Percentiles rank a stretch among this genome's conserved stretches.
These are phyloP conservation scores for Rosa chinensis DNA, from an alignment of 306 rosid genomes.

Conservation along the genomic window DNA sequence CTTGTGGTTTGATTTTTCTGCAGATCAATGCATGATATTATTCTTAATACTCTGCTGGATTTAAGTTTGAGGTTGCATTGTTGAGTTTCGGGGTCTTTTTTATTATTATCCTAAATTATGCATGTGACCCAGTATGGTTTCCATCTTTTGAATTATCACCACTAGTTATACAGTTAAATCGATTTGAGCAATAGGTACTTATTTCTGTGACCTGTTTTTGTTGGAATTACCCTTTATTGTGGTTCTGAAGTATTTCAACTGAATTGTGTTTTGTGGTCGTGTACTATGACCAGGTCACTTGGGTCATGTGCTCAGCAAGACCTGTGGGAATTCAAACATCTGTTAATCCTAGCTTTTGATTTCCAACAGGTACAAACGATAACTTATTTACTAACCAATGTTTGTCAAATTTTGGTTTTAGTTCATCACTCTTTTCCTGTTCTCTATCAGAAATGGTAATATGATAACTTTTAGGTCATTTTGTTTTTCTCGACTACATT, in stretches of 20 bases:
- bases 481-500: too few species aligned
- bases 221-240: not conserved
- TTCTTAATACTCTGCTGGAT: too few species aligned
- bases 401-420: not conserved
- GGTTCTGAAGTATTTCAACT: not conserved
- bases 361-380: not conserved
- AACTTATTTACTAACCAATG: not conserved
- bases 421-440: not conserved
- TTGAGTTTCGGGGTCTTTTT: too few species aligned
- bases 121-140: not conserved
- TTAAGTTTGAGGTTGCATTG: too few species aligned
- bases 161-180: not conserved
- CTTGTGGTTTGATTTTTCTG: too few species aligned
- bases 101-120: too few species aligned
- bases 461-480: too few species aligned
- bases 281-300: constrained; percentile 55
- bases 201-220: not conserved
- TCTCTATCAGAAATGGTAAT: too few species aligned
- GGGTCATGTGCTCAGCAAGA: constrained; percentile 85
- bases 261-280: not conserved
- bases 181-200: not conserved
- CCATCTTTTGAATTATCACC: constrained; percentile 5
- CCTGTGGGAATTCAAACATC: constrained; percentile 93
- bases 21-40: too few species aligned
- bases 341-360: constrained; percentile 20